Base-by-base conservation (phyloP, 495 filamentous ascomycete genomes). In the Podospora australis region DNA sequence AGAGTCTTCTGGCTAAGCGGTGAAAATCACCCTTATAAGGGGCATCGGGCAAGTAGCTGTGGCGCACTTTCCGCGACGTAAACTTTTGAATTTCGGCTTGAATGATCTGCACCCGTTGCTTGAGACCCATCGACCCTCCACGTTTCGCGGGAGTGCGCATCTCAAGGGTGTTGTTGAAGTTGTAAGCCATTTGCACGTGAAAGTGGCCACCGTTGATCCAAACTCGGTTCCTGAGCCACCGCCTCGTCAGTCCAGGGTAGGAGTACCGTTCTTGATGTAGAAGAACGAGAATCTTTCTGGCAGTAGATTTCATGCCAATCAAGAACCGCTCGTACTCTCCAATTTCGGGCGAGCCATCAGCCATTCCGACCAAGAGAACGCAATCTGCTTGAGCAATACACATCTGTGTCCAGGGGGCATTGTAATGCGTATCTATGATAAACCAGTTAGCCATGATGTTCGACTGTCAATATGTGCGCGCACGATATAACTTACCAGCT, bases 151-250 rank as follows among this genome's bases (percentile, higher is more conserved):
- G 86, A 1, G 87, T 79, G 54, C 94, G 82, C 0, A 87, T 80
- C 14, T 88, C 83, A 52, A 91, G 83, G 4, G 82, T 69, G 21
- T 82, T 68, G 22, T 83, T 82, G n/a, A 83, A 77, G 28, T 83
- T 82, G 66, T 90, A 94, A 1, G 86, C 75, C 92, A 98, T 96
- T 60, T 98, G 92, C 20, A 98, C 86, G 57, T 98, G 92, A 60
- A 96, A 91, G 64, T 98, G 94, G 30, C 92, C 88, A n/a, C 92
- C 92, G 57, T 96, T 98, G 56, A 98, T 88, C 92, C 92, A 98
- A 46, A 95, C 78, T 1, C 92, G 83, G 60, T 96, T 96, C 56
- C 88, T 83, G 17, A 98, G 73, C 92, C 92, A 98, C 38, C 79
- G 78, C 29, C 92, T 74, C 0, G 91, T 96, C 20, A 94, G 58